phyloP scores from a whole-genome alignment of 2,329 filamentous ascomycete species.

The Talaromyces albobiverticillius region DNA sequence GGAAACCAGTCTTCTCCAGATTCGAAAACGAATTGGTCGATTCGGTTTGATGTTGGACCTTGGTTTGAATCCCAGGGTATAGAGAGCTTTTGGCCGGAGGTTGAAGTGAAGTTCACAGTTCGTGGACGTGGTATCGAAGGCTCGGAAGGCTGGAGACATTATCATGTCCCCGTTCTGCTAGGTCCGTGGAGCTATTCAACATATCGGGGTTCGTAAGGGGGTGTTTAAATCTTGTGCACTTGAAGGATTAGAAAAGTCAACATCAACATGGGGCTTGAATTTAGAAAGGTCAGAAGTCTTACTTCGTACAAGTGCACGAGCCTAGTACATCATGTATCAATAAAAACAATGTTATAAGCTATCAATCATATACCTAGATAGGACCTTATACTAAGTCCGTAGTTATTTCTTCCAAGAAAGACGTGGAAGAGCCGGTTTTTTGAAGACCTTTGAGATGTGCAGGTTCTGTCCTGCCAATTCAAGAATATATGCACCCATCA shows the following conservation, averaged over 20 bases:
- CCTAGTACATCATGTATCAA: too few relatives aligned
- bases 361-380: too few relatives aligned
- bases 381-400: too few relatives aligned
- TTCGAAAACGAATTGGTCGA: slow-evolving; percentile 44
- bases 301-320: too few relatives aligned
- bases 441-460: too few relatives aligned
- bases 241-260: not conserved
- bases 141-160: slow-evolving; percentile 46
- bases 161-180: slow-evolving; percentile 51
- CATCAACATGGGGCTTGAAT: too few relatives aligned
- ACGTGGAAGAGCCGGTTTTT: too few relatives aligned
- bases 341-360: too few relatives aligned
- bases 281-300: too few relatives aligned
- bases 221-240: not conserved
- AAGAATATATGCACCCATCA: not conserved
- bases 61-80: slow-evolving; percentile 49
- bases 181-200: slow-evolving; percentile 52
- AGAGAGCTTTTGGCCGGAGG: slow-evolving; percentile 51
- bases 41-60: slow-evolving; percentile 44
- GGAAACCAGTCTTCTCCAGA: slow-evolving; percentile 32
- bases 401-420: too few relatives aligned
- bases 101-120: slow-evolving; percentile 51
- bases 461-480: too few relatives aligned
- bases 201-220: slow-evolving; percentile 46
- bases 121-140: slow-evolving; percentile 39